Evolutionary conservation across 257 asterid genomes (phyloP).

Genomic region (Gentiana straminea): DNA sequence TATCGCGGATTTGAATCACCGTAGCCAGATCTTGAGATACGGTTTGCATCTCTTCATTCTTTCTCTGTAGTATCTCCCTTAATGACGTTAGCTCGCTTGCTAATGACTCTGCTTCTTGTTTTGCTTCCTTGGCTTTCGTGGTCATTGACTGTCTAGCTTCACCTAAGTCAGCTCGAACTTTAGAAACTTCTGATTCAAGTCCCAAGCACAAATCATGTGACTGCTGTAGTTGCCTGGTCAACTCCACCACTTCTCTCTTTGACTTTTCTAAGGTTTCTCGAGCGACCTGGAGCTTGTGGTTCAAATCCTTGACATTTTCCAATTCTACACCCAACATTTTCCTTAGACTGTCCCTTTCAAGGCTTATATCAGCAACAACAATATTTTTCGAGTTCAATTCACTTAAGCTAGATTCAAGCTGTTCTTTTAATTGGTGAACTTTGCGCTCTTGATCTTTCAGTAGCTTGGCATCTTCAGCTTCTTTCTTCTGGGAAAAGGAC

Average conservation of each 20-base stretch:
- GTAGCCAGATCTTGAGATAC: constrained; percentile 34
- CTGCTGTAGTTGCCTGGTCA: constrained; percentile 37
- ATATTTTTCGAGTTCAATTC: constrained; percentile 27
- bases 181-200: constrained; percentile 43
- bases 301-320: constrained; percentile 30
- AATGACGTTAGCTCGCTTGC: constrained; percentile 35
- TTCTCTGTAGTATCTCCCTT: constrained; percentile 32
- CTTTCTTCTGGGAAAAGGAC: constrained; percentile 32
- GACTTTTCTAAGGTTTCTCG: constrained; percentile 35
- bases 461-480: constrained; percentile 40
- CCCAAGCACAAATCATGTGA: constrained; percentile 38
- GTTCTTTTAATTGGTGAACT: constrained; percentile 39
- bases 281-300: constrained; percentile 32
- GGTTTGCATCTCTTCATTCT: constrained; percentile 34
- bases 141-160: constrained; percentile 39
- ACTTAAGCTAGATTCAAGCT: constrained; percentile 29
- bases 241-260: constrained; percentile 39
- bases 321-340: constrained; percentile 31
- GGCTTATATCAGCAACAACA: constrained; percentile 29
- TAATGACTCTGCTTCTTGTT: constrained; percentile 21
- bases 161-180: constrained; percentile 31
- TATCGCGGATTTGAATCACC: constrained; percentile 25
- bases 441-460: constrained; percentile 39
- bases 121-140: constrained; percentile 35
- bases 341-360: constrained; percentile 41